Base-by-base conservation (phyloP, 2,329 filamentous ascomycete genomes). In the Botrytis squamosa region DNA sequence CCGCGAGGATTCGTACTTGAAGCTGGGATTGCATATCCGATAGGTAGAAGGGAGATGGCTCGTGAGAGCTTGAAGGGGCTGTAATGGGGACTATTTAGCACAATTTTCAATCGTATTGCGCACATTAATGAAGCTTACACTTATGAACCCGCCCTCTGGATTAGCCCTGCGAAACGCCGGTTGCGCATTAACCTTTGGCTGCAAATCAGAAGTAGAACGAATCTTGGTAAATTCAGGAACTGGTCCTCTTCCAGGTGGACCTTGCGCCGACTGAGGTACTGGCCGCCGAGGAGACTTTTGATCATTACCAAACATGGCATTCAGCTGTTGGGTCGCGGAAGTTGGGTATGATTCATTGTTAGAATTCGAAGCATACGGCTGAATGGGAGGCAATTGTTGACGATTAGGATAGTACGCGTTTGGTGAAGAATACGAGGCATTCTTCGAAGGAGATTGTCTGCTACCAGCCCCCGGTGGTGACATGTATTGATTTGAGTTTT, bases 1-100 rank as follows among this genome's bases (percentile, higher is more conserved):
- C 77, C 96, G 90, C 71, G 96, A 98, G 25, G 96, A 98, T 82
- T 99, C 96, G 84, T 99, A 99, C 85, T 99, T 98, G 87, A 99
- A 99, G 80, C 89, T 91, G 4, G 95, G 95, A 82, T 99, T 99
- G 86, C 96, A 99, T 82, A 99, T 98, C 79, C 96, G 92, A 85
- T 99, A 99, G 2, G 96, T 98, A 8, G 95, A 92, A 25, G 96
- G 95, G 33, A 99, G 87, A 80, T 98, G 95, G 59, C 93, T 92
- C 1, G 96, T 99, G 75, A 99, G 87, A 66, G 96, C 95, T 91
- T 98, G 95, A 68, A 99, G 88, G 67, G 96, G 96, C 94, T 97
- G 81, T 59, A 71, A 71, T 57, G 3, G 68, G 68, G 69, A 57
- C 33, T 70, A 25, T 74, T 83, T 78, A 82, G 78, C 74, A 75